These are phyloP conservation scores for Pestalotiopsis sp. DNA, from an alignment of 2,329 filamentous ascomycete genomes.

Conservation along the genomic window DNA sequence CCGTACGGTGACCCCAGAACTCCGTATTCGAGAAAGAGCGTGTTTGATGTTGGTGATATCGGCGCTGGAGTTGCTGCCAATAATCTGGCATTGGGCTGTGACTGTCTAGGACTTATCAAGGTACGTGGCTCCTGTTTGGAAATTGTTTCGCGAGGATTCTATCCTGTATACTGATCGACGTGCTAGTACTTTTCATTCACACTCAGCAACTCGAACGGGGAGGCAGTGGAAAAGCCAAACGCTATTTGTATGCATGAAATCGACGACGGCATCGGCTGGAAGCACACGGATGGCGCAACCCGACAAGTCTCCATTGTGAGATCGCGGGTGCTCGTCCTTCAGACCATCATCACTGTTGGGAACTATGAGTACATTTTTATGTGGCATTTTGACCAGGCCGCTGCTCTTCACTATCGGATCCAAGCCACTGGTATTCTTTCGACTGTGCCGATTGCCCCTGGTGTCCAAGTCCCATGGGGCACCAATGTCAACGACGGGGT, in stretches of 20 bases:
- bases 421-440: conserved; percentile 71
- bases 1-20: conserved; percentile 65
- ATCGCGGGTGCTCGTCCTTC: conserved; percentile 64
- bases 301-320: conserved; percentile 63
- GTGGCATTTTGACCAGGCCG: conserved; percentile 65
- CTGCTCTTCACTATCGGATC: conserved; percentile 61
- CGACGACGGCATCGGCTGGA: conserved; percentile 71
- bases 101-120: conserved; percentile 65
- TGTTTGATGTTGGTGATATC: conserved; percentile 70
- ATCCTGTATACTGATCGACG: background rate
- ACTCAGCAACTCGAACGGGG: conserved; percentile 54
- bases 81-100: conserved; percentile 68
- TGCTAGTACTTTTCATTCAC: background rate
- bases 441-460: conserved; percentile 60
- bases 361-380: conserved; percentile 74
- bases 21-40: conserved; percentile 67
- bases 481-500: conserved; percentile 66
- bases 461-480: conserved; percentile 56
- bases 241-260: conserved; percentile 72
- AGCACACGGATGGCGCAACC: conserved; percentile 71
- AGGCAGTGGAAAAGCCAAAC: conserved; percentile 57
- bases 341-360: conserved; percentile 68
- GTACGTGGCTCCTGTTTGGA: background rate
- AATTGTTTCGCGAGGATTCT: background rate
- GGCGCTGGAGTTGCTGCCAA: conserved; percentile 67